Evolutionary conservation across 208 protist genomes (phyloP).

Genomic region (Acanthamoeba triangularis): DNA sequence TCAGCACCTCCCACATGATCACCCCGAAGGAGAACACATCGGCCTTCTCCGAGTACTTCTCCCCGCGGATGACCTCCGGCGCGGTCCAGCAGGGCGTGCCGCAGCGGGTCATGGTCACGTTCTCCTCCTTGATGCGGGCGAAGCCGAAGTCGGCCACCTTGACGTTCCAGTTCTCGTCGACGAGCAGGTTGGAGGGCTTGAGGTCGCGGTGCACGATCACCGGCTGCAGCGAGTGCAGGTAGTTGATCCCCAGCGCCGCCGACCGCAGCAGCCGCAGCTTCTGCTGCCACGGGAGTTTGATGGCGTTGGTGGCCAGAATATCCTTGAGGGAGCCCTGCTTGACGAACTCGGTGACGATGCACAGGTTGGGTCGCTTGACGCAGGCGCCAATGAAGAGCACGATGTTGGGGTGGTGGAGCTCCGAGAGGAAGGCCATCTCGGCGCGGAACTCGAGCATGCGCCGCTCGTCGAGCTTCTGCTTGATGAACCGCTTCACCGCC

Average conservation of each 20-base stretch:
- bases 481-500: constrained; percentile 34
- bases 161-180: constrained; percentile 69
- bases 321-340: constrained; percentile 51
- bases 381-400: constrained; percentile 67
- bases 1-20: constrained; percentile 21
- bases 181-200: constrained; percentile 53
- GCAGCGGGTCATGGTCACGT: constrained; percentile 46
- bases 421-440: constrained; percentile 49
- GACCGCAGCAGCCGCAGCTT: constrained; percentile 33
- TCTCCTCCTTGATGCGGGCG: constrained; percentile 34
- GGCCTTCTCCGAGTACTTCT: constrained; percentile 7
- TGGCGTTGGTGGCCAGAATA: neutral
- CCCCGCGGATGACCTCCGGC: constrained; percentile 51
- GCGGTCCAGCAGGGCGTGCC: constrained; percentile 27
- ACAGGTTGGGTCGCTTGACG: constrained; percentile 45
- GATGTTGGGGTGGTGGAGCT: constrained; percentile 62
- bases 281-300: constrained; percentile 24
- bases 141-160: constrained; percentile 53
- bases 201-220: constrained; percentile 53
- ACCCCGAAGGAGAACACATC: constrained; percentile 39
- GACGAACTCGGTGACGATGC: constrained; percentile 73
- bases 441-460: constrained; percentile 54
- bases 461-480: constrained; percentile 36
- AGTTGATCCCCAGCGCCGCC: constrained; percentile 16
- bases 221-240: constrained; percentile 43